phyloP scores from a whole-genome alignment of 306 rosid genomes.

The Pyrus pyrifolia region DNA sequence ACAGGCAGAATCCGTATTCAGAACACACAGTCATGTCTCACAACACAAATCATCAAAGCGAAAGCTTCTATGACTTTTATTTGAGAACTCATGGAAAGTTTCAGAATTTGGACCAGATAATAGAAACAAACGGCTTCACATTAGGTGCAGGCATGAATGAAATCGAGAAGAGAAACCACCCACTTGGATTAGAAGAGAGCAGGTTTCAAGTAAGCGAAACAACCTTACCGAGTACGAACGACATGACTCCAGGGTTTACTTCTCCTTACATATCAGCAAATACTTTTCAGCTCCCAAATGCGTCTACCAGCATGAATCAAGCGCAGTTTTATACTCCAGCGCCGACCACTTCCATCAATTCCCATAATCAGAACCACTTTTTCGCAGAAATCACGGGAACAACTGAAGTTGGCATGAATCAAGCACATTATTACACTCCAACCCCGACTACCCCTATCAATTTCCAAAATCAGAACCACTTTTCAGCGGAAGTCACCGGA shows the following conservation, averaged over 20 bases:
- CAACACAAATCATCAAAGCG: conserved; percentile 2
- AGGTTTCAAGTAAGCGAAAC: not conserved
- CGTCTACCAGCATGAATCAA: not conserved
- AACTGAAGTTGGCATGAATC: no score
- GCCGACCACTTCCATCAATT: not conserved
- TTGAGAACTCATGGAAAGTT: not conserved
- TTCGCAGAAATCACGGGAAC: not conserved
- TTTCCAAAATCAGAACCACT: conserved; percentile 11
- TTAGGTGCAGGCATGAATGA: not conserved
- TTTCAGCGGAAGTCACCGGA: not conserved
- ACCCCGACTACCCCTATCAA: not conserved
- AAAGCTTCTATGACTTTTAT: not conserved
- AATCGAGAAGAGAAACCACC: not conserved
- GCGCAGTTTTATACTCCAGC: not conserved
- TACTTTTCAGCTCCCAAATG: not conserved
- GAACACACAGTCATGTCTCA: not conserved
- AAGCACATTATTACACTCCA: not conserved
- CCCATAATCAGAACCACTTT: conserved; percentile 10
- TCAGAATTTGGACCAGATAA: not conserved
- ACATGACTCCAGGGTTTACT: not conserved
- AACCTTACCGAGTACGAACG: not conserved
- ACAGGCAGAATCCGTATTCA: not conserved
- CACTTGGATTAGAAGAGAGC: not conserved
- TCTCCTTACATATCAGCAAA: not conserved
- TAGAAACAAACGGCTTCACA: not conserved